These are phyloP conservation scores for Olyra latifolia DNA, from an alignment of 176 grass and related monocot species.

Conservation along the genomic window DNA sequence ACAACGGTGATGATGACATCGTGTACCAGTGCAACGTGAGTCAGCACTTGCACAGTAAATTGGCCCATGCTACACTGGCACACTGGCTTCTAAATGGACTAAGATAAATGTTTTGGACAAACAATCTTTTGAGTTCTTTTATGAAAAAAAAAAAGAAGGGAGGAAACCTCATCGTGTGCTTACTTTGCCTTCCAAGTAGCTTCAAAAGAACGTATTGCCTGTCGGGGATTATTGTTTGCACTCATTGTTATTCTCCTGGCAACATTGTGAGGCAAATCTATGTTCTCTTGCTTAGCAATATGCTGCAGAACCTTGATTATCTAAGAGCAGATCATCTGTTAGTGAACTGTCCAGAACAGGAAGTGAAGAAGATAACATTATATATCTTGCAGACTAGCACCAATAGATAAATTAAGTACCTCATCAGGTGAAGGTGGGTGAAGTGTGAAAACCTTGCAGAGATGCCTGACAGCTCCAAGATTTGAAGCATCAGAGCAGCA, in stretches of 20 bases:
- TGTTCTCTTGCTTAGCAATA: conserved; percentile 55
- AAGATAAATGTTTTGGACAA: not conserved
- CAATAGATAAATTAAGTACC: conserved; percentile 29
- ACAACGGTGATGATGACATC: too few species aligned
- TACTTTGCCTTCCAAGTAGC: conserved; percentile 71
- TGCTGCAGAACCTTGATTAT: conserved; percentile 66
- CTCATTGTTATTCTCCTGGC: conserved; percentile 50
- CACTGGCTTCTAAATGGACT: not conserved
- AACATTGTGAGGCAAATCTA: conserved; percentile 55
- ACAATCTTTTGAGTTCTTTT: not conserved
- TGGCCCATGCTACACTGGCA: not conserved
- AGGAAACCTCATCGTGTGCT: not conserved
- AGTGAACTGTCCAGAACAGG: not conserved
- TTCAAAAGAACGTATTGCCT: conserved; percentile 82
- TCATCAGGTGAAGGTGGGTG: conserved; percentile 55
- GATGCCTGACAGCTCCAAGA: conserved; percentile 52
- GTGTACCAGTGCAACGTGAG: too few species aligned
- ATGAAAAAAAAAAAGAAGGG: not conserved
- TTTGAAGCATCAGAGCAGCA: conserved; percentile 64
- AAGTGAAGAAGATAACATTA: conserved; percentile 1
- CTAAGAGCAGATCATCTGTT: conserved; percentile 27
- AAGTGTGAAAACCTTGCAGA: conserved; percentile 57
- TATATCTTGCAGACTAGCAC: too few species aligned
- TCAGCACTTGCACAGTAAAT: not conserved
- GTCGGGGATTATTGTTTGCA: conserved; percentile 60